Conservation (phyloP, 345 rosid genomes). For the Sapria himalayana region DNA sequence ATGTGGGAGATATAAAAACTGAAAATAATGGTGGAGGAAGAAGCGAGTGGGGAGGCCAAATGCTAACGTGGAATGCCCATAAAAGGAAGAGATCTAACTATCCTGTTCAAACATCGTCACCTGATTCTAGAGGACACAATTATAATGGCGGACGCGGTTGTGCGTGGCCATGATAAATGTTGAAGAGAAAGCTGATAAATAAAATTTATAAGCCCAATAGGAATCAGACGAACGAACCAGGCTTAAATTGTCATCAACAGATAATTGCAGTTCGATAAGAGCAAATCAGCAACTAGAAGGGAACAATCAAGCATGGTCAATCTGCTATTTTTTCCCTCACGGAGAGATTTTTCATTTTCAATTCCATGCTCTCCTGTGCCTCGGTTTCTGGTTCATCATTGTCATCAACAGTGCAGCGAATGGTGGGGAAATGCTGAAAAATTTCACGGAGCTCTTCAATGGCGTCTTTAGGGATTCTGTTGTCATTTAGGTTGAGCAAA, state of each 20-base stretch:
- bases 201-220: no score
- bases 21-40: constrained; percentile 15
- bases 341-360: constrained; percentile 51
- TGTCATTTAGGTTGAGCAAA: constrained; percentile 47
- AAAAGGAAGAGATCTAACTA: constrained; percentile 82
- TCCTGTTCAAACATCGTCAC: constrained; percentile 36
- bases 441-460: constrained; percentile 54
- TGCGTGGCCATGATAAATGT: no score
- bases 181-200: no score
- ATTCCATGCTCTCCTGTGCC: constrained; percentile 33
- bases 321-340: no score
- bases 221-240: no score
- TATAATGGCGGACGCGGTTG: constrained; percentile 47
- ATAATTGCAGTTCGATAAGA: no score
- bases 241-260: no score
- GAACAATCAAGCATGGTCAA: no score
- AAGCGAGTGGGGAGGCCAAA: constrained; percentile 18
- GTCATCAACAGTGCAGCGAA: constrained; percentile 60
- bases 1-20: constrained; percentile 16
- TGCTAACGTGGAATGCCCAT: constrained; percentile 56
- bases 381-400: constrained; percentile 37
- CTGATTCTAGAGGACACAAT: constrained; percentile 56
- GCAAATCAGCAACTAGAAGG: no score
- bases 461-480: constrained; percentile 70
- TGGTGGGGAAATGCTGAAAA: constrained; percentile 39